Conservation (phyloP, 2,329 filamentous ascomycete genomes). For the Fusarium multiceps region DNA sequence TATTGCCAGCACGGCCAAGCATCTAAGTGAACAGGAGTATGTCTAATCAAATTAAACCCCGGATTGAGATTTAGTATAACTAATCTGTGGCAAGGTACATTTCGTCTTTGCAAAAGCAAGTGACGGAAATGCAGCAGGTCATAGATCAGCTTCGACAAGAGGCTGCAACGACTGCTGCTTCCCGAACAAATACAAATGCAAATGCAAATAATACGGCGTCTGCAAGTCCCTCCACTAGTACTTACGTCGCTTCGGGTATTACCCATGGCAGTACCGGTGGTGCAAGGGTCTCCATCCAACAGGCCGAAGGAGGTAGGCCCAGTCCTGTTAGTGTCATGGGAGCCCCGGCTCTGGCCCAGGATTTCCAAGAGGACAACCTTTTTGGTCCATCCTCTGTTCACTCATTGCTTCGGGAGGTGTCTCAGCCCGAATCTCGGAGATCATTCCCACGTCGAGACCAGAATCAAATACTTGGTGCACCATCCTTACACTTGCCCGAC, state of each 20-base stretch:
- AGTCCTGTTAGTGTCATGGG: constrained; percentile 20
- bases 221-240: background rate
- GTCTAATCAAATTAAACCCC: background rate
- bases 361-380: background rate
- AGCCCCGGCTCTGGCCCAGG: background rate
- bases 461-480: background rate
- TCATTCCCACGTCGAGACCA: background rate
- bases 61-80: too few relatives aligned
- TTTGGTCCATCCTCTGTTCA: constrained; percentile 3
- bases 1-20: background rate
- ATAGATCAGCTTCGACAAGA: constrained; percentile 11
- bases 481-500: background rate
- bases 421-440: background rate
- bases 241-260: too few relatives aligned
- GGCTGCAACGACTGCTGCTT: background rate
- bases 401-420: constrained; percentile 10
- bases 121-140: background rate
- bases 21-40: constrained; percentile 7
- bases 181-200: background rate
- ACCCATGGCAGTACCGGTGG: too few relatives aligned
- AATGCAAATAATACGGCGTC: background rate
- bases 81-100: background rate
- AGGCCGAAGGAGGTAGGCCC: background rate
- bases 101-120: background rate
- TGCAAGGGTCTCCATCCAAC: background rate